Evolutionary conservation across 1,284 basidiomycete genomes (phyloP), one percentile per base, ranked within the genome.

Genomic region (Cryptococcus sp.): DNA sequence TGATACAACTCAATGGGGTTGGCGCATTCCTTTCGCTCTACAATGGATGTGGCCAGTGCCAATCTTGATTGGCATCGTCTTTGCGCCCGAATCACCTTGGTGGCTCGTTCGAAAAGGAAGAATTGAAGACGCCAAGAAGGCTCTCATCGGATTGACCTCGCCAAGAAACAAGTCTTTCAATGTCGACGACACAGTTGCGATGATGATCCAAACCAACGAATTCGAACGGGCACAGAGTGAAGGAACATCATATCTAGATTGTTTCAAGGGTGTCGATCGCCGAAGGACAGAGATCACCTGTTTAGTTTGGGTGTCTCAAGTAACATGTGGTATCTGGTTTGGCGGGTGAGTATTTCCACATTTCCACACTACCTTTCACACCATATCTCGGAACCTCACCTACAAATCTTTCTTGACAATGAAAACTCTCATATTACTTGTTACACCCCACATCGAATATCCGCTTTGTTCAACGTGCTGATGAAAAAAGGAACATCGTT

Each of bases 261-360:
- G 71, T 55, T 74, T 77, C 71, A 60, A 61, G 45, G 66, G 71
- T 16, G 60, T 60, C 53, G 64, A 77, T 59, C 57, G 66, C 7
- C 66, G 76, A 10, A 62, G 76, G 28, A 77, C 76, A 25, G 70
- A 73, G 53, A 72, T 77, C 47, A 64, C 61, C 19, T 67, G 65
- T 54, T 23, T 54, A 2, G 37, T 48, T 13, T 57, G 25, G 43
- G 45, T 54, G 16, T 50, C 45, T 18, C 61, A 62, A 45, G 48
- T 55, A 2, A 50, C 59, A 22, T 60, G 56, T 28, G 61, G 61
- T 3, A 49, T 57, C 37, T 47, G 48, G 18, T 51, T 63, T 28
- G 54, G 36, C 7, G n/a, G 48, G 45, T 24, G 23, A 46, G 16
- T 43, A 49, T n/a, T 48, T 48, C 24, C 49, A 48, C 40, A 49